A percentile compares a stretch with the other conserved stretches of the same genome.
These are phyloP conservation scores for Vitis rupestris DNA, from an alignment of 164 flowering plant species.

Conservation along the genomic window DNA sequence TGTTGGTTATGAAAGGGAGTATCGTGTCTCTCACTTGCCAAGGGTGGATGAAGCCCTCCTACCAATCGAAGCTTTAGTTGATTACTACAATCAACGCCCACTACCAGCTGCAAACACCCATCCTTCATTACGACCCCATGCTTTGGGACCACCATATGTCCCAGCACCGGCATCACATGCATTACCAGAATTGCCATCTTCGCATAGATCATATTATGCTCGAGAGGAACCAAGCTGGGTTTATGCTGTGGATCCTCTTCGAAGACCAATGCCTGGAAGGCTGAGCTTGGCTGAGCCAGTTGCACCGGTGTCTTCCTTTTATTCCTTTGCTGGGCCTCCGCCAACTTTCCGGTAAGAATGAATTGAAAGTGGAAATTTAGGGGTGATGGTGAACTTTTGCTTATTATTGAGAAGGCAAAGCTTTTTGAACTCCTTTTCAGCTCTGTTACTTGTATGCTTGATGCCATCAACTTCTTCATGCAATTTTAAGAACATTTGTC, in stretches of 20 bases:
- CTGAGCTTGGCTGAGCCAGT: neutral
- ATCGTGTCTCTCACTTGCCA: neutral
- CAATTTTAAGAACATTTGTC: too few species aligned
- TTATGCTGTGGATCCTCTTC: neutral
- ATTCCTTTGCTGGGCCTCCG: slow-evolving; percentile 7
- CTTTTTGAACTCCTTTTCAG: neutral
- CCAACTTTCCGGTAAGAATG: neutral
- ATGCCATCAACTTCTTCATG: too few species aligned
- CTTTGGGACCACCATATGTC: neutral
- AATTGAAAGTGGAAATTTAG: neutral
- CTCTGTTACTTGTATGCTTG: too few species aligned
- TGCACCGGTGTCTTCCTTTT: neutral
- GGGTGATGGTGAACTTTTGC: too few species aligned
- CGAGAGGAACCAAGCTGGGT: neutral
- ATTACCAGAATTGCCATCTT: neutral
- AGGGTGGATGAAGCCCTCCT: neutral
- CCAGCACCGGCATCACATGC: neutral
- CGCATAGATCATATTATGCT: neutral
- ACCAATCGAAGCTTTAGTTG: neutral
- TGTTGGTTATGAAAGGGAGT: neutral
- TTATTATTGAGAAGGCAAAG: neutral
- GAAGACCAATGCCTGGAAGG: neutral
- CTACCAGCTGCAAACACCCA: neutral
- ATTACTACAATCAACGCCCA: neutral
- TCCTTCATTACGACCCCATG: neutral